These are phyloP conservation scores for Ceratobasidium sp. DNA, from an alignment of 1,284 basidiomycete genomes.

Conservation along the genomic window DNA sequence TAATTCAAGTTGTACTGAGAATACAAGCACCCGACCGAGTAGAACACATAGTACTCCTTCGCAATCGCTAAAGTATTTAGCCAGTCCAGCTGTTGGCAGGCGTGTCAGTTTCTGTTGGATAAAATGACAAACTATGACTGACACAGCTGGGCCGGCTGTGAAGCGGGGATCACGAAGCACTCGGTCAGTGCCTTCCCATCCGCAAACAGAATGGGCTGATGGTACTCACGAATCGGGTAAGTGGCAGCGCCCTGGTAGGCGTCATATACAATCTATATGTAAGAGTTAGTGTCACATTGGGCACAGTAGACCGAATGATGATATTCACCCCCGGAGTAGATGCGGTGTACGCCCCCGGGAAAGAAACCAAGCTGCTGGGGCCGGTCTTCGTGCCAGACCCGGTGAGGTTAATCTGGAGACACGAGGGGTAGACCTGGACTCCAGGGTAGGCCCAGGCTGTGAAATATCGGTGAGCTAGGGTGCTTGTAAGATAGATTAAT, in stretches of 20 bases:
- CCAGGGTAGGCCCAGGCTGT: constrained; percentile 51
- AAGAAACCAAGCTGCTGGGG: constrained; percentile 55
- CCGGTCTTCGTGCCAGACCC: constrained; percentile 58
- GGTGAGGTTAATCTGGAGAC: constrained; percentile 57
- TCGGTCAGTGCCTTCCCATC: background rate
- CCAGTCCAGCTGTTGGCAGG: background rate
- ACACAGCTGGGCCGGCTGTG: constrained; percentile 24
- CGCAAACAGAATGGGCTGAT: background rate
- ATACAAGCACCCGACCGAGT: background rate
- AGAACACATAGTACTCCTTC: background rate
- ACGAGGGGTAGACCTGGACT: constrained; percentile 52
- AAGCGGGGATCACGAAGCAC: background rate
- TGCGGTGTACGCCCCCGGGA: constrained; percentile 60
- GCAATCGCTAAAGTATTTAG: background rate
- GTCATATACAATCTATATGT: constrained; percentile 18
- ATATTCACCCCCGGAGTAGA: constrained; percentile 52
- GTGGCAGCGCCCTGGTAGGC: constrained; percentile 4
- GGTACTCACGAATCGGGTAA: constrained; percentile 32
- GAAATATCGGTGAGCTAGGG: constrained; percentile 11
- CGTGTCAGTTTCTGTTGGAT: background rate
- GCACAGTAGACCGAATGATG: background rate
- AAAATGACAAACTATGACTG: background rate
- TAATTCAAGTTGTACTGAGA: background rate
- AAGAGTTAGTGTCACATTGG: background rate
- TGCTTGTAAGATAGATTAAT: background rate